Conservation (phyloP, 2,329 filamentous ascomycete genomes). For the Sporothrix curviconia region DNA sequence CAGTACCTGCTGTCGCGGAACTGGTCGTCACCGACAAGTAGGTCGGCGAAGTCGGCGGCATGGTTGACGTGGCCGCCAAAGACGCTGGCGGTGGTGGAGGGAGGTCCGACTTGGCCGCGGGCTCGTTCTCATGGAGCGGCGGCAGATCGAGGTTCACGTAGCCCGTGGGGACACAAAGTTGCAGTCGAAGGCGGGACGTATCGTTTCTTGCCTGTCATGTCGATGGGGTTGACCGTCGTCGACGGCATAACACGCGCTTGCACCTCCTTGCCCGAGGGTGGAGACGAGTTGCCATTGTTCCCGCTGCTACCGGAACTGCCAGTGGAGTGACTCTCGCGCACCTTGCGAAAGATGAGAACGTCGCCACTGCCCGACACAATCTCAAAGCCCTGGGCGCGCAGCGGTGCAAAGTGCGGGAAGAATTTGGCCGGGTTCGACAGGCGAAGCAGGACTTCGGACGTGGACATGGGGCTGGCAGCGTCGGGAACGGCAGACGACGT, state of each 20-base stretch:
- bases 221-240: slow-evolving; percentile 49
- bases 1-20: too few species aligned
- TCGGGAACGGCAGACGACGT: slow-evolving; percentile 50
- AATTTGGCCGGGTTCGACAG: slow-evolving; percentile 60
- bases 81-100: slow-evolving; percentile 23
- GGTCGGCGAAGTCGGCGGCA: too few species aligned
- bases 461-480: slow-evolving; percentile 44
- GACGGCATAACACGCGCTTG: background rate
- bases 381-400: slow-evolving; percentile 58
- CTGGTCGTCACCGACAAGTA: too few species aligned
- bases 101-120: background rate
- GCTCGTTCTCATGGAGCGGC: slow-evolving; percentile 22
- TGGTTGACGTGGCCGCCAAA: background rate
- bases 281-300: too few species aligned
- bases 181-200: slow-evolving; percentile 37
- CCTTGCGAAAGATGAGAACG: slow-evolving; percentile 61
- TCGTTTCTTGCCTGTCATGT: slow-evolving; percentile 39
- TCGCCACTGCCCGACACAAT: slow-evolving; percentile 58
- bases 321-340: slow-evolving; percentile 26
- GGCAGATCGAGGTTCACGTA: slow-evolving; percentile 55
- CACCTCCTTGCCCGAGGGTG: too few species aligned
- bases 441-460: slow-evolving; percentile 53
- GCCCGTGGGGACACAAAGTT: slow-evolving; percentile 59
- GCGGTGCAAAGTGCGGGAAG: slow-evolving; percentile 53
- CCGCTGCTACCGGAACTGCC: too few species aligned